phyloP scores from a whole-genome alignment of 805 yeast genomes.

The Suhomyces canberraensis region DNA sequence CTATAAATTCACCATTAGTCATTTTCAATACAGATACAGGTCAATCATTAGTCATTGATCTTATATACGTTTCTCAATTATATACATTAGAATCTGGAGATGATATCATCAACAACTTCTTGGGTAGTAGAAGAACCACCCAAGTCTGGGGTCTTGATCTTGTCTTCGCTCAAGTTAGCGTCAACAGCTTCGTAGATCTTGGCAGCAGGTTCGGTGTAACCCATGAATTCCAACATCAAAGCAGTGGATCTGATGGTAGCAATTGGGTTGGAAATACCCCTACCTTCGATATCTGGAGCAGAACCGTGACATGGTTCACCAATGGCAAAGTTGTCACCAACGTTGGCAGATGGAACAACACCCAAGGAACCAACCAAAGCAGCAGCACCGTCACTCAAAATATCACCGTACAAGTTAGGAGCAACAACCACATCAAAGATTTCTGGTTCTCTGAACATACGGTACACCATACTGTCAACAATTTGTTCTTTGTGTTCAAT shows the following conservation, averaged over 20 bases:
- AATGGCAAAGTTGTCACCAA: slow-evolving; percentile 91
- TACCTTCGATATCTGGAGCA: slow-evolving; percentile 98
- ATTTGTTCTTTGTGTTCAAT: slow-evolving; percentile 88
- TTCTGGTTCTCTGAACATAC: slow-evolving; percentile 98
- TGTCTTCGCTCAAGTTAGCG: slow-evolving; percentile 79
- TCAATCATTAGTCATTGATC: too few relatives aligned
- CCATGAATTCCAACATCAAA: slow-evolving; percentile 94
- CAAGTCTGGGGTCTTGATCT: slow-evolving; percentile 85
- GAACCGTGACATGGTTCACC: slow-evolving; percentile 99
- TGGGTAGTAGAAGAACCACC: slow-evolving; percentile 89
- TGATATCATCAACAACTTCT: slow-evolving; percentile 81
- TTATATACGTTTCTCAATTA: neutral
- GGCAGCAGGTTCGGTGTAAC: slow-evolving; percentile 84
- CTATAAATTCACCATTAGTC: too few relatives aligned
- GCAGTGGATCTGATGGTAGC: slow-evolving; percentile 98
- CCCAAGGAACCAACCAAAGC: slow-evolving; percentile 97
- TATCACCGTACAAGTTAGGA: slow-evolving; percentile 97
- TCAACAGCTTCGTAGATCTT: slow-evolving; percentile 92
- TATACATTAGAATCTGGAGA: slow-evolving; percentile 38
- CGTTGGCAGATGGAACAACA: slow-evolving; percentile 97
- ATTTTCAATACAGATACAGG: neutral
- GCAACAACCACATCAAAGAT: slow-evolving; percentile 97
- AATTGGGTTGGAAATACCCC: slow-evolving; percentile 90
- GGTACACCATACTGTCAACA: slow-evolving; percentile 98
- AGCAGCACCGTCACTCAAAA: slow-evolving; percentile 96